Evolutionary conservation across 495 filamentous ascomycete genomes (phyloP).

Genomic region (Xylaria sp.): DNA sequence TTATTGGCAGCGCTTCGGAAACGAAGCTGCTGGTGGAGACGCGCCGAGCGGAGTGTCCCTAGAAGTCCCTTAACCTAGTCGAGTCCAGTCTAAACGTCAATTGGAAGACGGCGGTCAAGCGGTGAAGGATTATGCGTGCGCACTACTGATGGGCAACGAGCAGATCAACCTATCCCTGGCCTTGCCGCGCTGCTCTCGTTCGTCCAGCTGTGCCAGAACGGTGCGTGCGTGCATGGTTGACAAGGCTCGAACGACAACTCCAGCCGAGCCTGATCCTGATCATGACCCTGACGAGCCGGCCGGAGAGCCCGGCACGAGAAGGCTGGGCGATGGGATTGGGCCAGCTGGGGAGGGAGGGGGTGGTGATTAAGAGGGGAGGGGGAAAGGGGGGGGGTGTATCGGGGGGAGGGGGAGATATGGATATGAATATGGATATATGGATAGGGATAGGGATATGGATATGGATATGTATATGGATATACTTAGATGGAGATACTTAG

Average conservation of each 20-base stretch:
- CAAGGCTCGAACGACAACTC: slow-evolving; percentile 19
- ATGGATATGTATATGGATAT: too few relatives aligned
- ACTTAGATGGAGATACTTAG: too few relatives aligned
- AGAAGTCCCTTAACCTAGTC: slow-evolving; percentile 31
- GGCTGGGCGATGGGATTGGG: slow-evolving; percentile 24
- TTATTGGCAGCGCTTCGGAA: slow-evolving; percentile 31
- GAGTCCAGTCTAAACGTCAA: slow-evolving; percentile 24
- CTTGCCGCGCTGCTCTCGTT: slow-evolving; percentile 8
- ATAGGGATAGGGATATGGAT: too few relatives aligned
- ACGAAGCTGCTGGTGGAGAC: slow-evolving; percentile 42
- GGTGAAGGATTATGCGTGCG: slow-evolving; percentile 46
- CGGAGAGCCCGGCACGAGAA: slow-evolving; percentile 25
- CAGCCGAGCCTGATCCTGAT: slow-evolving; percentile 21
- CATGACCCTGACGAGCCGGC: background rate
- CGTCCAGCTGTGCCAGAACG: slow-evolving; percentile 9
- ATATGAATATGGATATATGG: too few relatives aligned
- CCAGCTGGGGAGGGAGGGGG: too few relatives aligned
- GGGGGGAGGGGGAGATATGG: too few relatives aligned
- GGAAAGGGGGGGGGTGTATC: too few relatives aligned
- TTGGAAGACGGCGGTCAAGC: slow-evolving; percentile 36
- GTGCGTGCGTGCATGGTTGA: slow-evolving; percentile 24
- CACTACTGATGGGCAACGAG: slow-evolving; percentile 27
- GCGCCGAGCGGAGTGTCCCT: slow-evolving; percentile 40
- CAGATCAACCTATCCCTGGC: slow-evolving; percentile 27
- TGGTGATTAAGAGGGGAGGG: too few relatives aligned